Percentiles rank a stretch among this genome's conserved stretches.
These are phyloP conservation scores for Naganishia vishniacii DNA, from an alignment of 768 basidiomycete species.

Conservation along the genomic window DNA sequence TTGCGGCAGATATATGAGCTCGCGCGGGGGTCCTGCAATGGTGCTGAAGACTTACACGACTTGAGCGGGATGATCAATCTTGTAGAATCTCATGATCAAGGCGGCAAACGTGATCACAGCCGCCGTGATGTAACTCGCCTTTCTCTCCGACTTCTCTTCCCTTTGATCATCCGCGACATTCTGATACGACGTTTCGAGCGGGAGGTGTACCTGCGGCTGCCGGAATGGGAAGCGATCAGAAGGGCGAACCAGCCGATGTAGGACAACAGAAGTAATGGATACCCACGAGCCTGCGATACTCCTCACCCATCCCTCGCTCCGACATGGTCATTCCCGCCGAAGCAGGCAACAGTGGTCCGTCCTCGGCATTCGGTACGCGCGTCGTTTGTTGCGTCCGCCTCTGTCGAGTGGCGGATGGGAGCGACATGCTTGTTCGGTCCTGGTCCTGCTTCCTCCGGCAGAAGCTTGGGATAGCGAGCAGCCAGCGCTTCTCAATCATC, in stretches of 20 bases:
- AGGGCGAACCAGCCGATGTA: no score
- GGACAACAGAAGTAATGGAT: no score
- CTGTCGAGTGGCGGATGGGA: slow-evolving; percentile 2
- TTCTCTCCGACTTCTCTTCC: neutral
- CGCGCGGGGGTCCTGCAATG: no score
- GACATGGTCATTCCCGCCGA: no score
- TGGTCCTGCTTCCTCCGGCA: neutral
- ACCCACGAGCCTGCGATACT: no score
- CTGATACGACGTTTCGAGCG: neutral
- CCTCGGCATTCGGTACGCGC: neutral
- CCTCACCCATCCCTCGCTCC: no score
- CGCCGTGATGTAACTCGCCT: slow-evolving; percentile 9
- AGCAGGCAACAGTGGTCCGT: neutral
- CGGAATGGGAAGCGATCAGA: neutral
- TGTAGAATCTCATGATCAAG: slow-evolving; percentile 59
- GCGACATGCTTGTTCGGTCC: neutral
- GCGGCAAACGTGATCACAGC: slow-evolving; percentile 49
- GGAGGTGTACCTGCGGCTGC: neutral
- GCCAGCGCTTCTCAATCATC: no score
- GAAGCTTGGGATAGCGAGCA: no score
- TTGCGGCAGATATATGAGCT: no score
- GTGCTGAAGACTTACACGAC: slow-evolving; percentile 32
- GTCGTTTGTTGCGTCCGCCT: neutral
- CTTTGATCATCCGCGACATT: neutral
- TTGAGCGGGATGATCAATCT: slow-evolving; percentile 66